Base-by-base conservation (phyloP, 1,284 basidiomycete species). In the Sporisorium sorghi region DNA sequence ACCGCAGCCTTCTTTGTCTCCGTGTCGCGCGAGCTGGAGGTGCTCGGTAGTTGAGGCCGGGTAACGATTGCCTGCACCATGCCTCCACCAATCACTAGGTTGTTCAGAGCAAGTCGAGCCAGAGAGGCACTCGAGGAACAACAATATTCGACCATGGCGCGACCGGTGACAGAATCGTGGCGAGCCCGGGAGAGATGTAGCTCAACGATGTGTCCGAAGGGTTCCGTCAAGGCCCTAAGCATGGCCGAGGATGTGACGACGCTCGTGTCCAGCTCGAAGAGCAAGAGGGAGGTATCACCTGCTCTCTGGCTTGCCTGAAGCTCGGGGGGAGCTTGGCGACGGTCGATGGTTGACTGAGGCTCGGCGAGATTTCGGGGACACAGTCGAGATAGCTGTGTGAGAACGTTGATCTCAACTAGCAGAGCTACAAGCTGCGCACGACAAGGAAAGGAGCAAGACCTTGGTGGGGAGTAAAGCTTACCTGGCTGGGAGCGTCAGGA, bases 151-250 rank as follows among this genome's bases (percentile, higher is more conserved):
- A 67, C 49, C 5, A 50, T 9, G 15, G 50, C 64, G 0, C 37
- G 47, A 30, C 46, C 28, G 23, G 7, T 35, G n/a, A 28, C 24
- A 6, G 17, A 4, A 2, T 30, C 11, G 4, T 51, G 33, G 12
- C 6, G 26, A 26, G 21, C 10, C 12, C 40, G 23, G 4, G 19
- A 24, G 15, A 47, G 26, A 15, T 10, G 37, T 14, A 58, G 52
- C 15, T 58, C 47, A 11, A 44, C 44, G 9, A 70, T 32, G 7
- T 64, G 48, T 24, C 67, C 67, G 33, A 70, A 70, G 7, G 67
- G 67, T 48, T 70, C 67, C 9, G 48, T 62, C 54, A 70, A 57
- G 19, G 67, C 67, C 32, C 61, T 48, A 8, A 70, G 33, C 57
- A 64, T 63, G 10, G 49, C 39, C 0, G 57, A n/a, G 9, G 60